These are phyloP conservation scores for Agaricus sinodeliciosus DNA, from an alignment of 768 basidiomycete species.

Conservation along the genomic window DNA sequence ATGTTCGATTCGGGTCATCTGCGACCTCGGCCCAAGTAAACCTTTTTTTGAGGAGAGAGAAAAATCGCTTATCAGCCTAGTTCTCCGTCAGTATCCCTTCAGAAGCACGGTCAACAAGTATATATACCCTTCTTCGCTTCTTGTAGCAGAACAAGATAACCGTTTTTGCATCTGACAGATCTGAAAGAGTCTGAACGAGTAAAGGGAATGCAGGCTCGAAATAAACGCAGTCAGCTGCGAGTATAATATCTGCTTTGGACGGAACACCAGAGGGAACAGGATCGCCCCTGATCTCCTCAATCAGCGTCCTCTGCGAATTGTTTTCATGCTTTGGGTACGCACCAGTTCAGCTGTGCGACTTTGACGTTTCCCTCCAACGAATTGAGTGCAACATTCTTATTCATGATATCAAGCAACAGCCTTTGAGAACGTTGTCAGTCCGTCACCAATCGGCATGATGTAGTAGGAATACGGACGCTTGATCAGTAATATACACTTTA, in stretches of 20 bases:
- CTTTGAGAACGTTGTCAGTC: constrained; percentile 30
- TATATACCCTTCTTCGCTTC: constrained; percentile 76
- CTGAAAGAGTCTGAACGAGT: constrained; percentile 70
- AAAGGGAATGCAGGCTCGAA: constrained; percentile 91
- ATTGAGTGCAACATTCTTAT: constrained; percentile 65
- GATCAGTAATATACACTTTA: constrained; percentile 82
- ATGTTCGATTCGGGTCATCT: constrained; percentile 54
- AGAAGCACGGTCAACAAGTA: neutral
- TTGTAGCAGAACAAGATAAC: constrained; percentile 91
- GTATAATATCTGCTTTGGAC: constrained; percentile 53
- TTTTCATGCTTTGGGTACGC: constrained; percentile 18
- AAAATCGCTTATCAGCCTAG: constrained; percentile 88
- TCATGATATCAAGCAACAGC: constrained; percentile 74
- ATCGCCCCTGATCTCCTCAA: constrained; percentile 44
- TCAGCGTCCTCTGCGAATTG: constrained; percentile 8
- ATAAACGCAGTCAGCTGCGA: constrained; percentile 95
- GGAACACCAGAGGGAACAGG: constrained; percentile 40
- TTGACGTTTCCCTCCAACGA: constrained; percentile 40
- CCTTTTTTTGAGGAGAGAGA: constrained; percentile 66
- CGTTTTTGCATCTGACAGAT: constrained; percentile 48
- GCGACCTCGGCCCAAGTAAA: constrained; percentile 69
- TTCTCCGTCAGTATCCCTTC: neutral
- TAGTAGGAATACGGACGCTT: constrained; percentile 45
- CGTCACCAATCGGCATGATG: constrained; percentile 6
- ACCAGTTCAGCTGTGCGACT: constrained; percentile 83